Evolutionary conservation across 2,329 filamentous ascomycete species (phyloP), one percentile per base, ranked within the genome.

Genomic region (Diaporthe velutina): DNA sequence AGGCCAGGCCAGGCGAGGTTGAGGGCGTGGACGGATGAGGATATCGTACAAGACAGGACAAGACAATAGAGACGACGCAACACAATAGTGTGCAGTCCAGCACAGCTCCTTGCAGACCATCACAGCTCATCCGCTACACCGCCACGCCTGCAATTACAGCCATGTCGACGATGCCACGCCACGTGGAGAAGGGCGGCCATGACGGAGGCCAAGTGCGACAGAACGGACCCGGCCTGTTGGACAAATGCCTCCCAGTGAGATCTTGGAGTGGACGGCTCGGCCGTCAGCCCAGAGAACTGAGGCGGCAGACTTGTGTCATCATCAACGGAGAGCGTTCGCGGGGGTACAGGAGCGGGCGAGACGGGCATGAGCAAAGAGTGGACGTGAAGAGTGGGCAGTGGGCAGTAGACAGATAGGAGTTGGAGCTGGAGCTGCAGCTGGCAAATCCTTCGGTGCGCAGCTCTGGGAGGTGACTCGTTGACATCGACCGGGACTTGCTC

Each of bases 171-270:
- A 67, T 67, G 45, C 45, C 64, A 52, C 25, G 64, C 64, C 64
- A 67, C 64, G 64, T 67, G 64, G 64, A 67, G 64, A 67, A 67
- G 64, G 42, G 64, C 64, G 64, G 64, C 45, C 64, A 67, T 67
- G 45, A 28, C 64, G 22, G 64, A 38, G 64, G 64, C 64, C 64
- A 40, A 54, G 45, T 68, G 64, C n/a, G 64, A 54, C 64, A 52
- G 64, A 22, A 33, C 64, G 64, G 64, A 38, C 64, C 64, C 64
- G 64, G 22, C 7, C 3, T 28, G 45, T 38, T 67, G 64, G 64
- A 28, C 45, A 52, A 17, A 13, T n/a, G 15, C 38, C 45, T 52
- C 12, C 3, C 22, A 35, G 19, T 25, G 42, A 50, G 15, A 6
- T 25, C 6, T 12, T 30, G 60, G 10, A 15, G 22, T 22, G 60